Percentiles rank a stretch among this genome's conserved stretches.
These are phyloP conservation scores for Paragyromitra xinjiangensis DNA, from an alignment of 495 filamentous ascomycete species.

Conservation along the genomic window DNA sequence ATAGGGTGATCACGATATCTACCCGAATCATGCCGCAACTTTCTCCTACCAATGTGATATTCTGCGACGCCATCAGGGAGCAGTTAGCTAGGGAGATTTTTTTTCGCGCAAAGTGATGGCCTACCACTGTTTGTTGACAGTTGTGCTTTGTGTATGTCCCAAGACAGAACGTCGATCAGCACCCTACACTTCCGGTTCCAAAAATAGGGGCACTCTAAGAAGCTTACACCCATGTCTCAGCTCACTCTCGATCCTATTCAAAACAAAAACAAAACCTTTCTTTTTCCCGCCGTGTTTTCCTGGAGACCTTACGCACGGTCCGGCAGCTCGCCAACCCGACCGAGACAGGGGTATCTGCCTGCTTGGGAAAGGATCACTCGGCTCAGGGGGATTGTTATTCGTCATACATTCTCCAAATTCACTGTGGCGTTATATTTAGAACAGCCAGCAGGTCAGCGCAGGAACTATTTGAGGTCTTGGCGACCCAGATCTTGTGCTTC, in stretches of 20 bases:
- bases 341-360: constrained; percentile 48
- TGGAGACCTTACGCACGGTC: constrained; percentile 28
- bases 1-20: constrained; percentile 38
- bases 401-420: constrained; percentile 33
- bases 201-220: constrained; percentile 45
- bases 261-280: constrained; percentile 31
- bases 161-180: constrained; percentile 35
- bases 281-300: constrained; percentile 28
- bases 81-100: background rate
- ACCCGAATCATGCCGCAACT: constrained; percentile 44
- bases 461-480: constrained; percentile 34
- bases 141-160: background rate
- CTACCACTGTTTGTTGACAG: constrained; percentile 11
- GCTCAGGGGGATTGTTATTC: constrained; percentile 31
- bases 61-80: constrained; percentile 20
- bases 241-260: constrained; percentile 9
- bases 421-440: constrained; percentile 47
- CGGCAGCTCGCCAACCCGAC: constrained; percentile 27
- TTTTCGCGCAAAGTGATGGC: constrained; percentile 7
- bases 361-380: constrained; percentile 43
- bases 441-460: constrained; percentile 30
- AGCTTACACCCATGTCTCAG: constrained; percentile 25
- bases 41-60: constrained; percentile 25
- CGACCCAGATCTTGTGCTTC: constrained; percentile 10
- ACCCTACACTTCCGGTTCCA: constrained; percentile 36